Conservation (phyloP, 345 rosid genomes). For the Rhizophora mangle region DNA sequence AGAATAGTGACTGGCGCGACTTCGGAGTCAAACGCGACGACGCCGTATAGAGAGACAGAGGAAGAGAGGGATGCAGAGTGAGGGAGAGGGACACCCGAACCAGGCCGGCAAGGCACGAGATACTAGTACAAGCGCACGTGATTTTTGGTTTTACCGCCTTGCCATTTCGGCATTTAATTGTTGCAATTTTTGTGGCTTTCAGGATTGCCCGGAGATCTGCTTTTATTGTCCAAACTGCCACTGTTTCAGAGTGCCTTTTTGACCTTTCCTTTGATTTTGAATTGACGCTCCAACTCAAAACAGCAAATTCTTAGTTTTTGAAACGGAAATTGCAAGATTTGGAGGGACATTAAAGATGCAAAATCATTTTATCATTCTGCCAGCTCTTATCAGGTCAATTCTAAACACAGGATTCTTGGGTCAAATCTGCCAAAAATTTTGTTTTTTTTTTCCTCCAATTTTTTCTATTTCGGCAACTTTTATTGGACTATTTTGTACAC, state of each 20-base stretch:
- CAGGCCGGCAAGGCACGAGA: not conserved
- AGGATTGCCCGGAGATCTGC: not conserved
- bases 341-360: not conserved
- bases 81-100: too few relatives aligned
- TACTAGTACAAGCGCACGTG: not conserved
- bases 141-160: not conserved
- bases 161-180: not conserved
- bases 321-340: not conserved
- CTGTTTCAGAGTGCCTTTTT: not conserved
- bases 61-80: too few relatives aligned
- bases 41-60: not conserved
- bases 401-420: too few relatives aligned
- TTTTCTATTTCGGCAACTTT: too few relatives aligned
- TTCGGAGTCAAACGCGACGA: not conserved
- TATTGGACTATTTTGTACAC: too few relatives aligned
- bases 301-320: not conserved
- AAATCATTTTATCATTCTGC: too few relatives aligned
- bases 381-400: too few relatives aligned
- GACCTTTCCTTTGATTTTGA: not conserved
- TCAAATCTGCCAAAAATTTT: too few relatives aligned
- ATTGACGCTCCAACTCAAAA: constrained; percentile 1
- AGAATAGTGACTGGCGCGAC: not conserved
- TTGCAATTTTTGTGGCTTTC: not conserved
- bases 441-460: too few relatives aligned
- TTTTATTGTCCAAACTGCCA: not conserved